A percentile compares a stretch with the other conserved stretches of the same genome.
Conservation (phyloP, 257 asterid genomes). For the Ballota nigra region DNA sequence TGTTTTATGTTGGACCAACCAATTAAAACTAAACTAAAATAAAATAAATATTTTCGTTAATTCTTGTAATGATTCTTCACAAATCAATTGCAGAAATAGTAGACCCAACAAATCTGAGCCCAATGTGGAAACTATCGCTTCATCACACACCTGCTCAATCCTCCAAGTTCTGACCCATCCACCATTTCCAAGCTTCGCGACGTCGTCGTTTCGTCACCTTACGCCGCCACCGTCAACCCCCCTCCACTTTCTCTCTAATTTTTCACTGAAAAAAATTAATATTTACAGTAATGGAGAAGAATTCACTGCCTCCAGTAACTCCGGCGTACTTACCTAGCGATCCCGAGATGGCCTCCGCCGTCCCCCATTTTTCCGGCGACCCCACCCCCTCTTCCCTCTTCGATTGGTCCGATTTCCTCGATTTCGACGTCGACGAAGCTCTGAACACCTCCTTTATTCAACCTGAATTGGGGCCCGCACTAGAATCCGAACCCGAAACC, state of each 20-base stretch:
- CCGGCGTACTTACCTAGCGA: constrained; percentile 16
- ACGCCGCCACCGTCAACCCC: neutral
- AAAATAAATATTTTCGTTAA: neutral
- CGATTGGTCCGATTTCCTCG: constrained; percentile 77
- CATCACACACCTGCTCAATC: neutral
- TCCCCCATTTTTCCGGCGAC: constrained; percentile 25
- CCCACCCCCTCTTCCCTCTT: constrained; percentile 45
- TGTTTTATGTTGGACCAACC: neutral
- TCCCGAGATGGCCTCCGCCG: constrained; percentile 29
- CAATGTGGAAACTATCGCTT: neutral
- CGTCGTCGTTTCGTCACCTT: neutral
- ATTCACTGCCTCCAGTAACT: constrained; percentile 17
- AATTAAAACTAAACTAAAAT: no score
- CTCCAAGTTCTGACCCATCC: neutral
- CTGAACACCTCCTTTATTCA: constrained; percentile 31
- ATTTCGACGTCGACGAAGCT: constrained; percentile 55
- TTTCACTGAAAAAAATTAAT: neutral
- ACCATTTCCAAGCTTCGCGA: neutral
- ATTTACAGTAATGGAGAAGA: constrained; percentile 20
- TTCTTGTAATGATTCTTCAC: neutral
- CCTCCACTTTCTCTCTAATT: neutral
- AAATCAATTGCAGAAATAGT: neutral
- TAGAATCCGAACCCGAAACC: constrained; percentile 18
- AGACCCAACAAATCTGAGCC: neutral
- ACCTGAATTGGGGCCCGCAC: constrained; percentile 12